These are phyloP conservation scores for Circinella minor DNA, from an alignment of 371 early-diverging fungal species.

Conservation along the genomic window DNA sequence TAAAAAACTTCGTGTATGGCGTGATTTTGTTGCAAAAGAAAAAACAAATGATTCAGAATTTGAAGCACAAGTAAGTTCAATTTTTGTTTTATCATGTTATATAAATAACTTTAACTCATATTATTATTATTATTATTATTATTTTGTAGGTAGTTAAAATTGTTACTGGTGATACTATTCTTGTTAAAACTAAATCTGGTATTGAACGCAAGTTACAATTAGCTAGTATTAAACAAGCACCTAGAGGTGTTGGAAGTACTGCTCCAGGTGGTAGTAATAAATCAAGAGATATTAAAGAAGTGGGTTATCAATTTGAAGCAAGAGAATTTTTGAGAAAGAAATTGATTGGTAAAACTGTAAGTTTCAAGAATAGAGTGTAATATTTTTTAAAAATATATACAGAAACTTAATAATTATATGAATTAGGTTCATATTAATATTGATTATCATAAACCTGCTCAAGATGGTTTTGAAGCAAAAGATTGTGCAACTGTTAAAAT, in stretches of 20 bases:
- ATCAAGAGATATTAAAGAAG: conserved; percentile 76
- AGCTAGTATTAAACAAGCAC: conserved; percentile 80
- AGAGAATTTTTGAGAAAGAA: conserved; percentile 86
- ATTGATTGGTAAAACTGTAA: conserved; percentile 83
- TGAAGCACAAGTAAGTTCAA: conserved; percentile 50
- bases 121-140: background rate
- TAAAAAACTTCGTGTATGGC: conserved; percentile 85
- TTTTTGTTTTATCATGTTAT: background rate
- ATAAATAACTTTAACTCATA: background rate
- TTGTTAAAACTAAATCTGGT: conserved; percentile 63
- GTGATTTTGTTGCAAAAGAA: conserved; percentile 53
- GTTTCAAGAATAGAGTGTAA: background rate
- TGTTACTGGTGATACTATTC: conserved; percentile 81
- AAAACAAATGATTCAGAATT: conserved; percentile 56
- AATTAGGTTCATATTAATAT: conserved; percentile 71
- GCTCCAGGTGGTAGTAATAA: conserved; percentile 51
- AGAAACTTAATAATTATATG: background rate
- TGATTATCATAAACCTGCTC: conserved; percentile 90
- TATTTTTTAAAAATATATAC: background rate
- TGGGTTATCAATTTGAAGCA: conserved; percentile 87
- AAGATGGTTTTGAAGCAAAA: conserved; percentile 85
- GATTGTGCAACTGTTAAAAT: conserved; percentile 86
- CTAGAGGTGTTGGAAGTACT: conserved; percentile 52
- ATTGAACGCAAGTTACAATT: conserved; percentile 82
- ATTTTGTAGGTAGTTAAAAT: conserved; percentile 67